Evolutionary conservation across 352 stramenopile genomes (phyloP), one percentile per base, ranked within the genome.

Genomic region (Globisporangium takayamanum): DNA sequence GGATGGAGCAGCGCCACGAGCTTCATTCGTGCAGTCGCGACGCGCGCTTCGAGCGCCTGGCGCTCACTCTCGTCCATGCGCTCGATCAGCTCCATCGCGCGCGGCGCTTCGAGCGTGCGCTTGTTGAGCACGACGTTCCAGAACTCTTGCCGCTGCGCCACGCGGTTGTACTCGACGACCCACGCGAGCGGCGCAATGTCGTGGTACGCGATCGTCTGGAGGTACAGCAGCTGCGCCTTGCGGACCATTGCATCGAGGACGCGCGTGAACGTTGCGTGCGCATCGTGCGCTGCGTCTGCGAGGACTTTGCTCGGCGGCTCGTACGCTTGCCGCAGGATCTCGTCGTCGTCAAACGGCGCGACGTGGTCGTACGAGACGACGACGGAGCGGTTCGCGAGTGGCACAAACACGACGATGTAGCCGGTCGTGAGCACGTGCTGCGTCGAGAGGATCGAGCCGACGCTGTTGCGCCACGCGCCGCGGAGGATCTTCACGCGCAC

Each of bases 101-200:
- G 81, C 18, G 81, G 81, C 1, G 72, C 64, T 3, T 68, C 70
- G 44, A 78, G 56, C 12, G 74, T 73, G n/a, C 77, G 68, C 48
- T 67, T 74, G 63, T 91, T 88, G 8, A 86, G 68, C 22, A 91
- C 81, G 8, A 91, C 77, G 48, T 91, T 89, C 81, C 81, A 91
- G 58, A 76, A 89, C 66, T 91, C 78, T 18, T 69, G 50, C 42
- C 74, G 72, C 44, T 86, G 50, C 50, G 74, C 66, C 4, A 48
- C 55, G 47, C 83, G 79, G 64, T 89, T 84, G 62, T 67, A 84
- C 25, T 88, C 78, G 12, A 75, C 74, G 6, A 89, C 68, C 81
- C 81, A 91, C 5, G 81, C 78, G 47, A 80, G 84, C 28, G 80
- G 73, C n/a, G 66, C 58, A 33, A 91, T 73, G n/a, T 82, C 75